phyloP scores from a whole-genome alignment of 1,139 yeast genomes.

The Taiozyma onychis region DNA sequence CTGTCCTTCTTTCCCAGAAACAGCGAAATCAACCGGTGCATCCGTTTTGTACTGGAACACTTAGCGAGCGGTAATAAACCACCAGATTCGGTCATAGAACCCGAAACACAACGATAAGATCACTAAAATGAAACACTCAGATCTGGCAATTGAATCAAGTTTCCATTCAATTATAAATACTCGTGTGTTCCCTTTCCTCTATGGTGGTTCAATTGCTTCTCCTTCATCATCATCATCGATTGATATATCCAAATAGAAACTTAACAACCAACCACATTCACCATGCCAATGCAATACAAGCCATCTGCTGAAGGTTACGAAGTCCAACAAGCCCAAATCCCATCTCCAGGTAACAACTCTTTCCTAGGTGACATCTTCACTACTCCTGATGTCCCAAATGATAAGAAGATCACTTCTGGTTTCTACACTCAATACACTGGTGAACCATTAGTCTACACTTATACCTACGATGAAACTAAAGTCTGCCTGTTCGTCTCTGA shows the following conservation, averaged over 20 bases:
- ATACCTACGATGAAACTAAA: conserved; percentile 68
- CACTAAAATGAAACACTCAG: background rate
- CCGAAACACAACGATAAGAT: background rate
- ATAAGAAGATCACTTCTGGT: conserved; percentile 56
- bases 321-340: conserved; percentile 51
- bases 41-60: too few relatives aligned
- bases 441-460: conserved; percentile 57
- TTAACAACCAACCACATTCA: conserved; percentile 13
- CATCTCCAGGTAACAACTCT: conserved; percentile 57
- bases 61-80: background rate
- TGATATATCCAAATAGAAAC: background rate
- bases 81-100: background rate
- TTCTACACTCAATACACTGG: conserved; percentile 65
- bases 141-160: background rate
- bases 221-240: background rate
- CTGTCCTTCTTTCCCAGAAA: background rate
- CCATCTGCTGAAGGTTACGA: conserved; percentile 49
- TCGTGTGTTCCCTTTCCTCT: too few relatives aligned
- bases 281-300: conserved; percentile 55
- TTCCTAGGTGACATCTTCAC: conserved; percentile 60
- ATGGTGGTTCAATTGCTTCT: too few relatives aligned
- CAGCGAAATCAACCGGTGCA: background rate
- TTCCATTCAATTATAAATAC: background rate
- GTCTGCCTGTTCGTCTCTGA: conserved; percentile 52
- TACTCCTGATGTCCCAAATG: conserved; percentile 48